A percentile compares a stretch with the other conserved stretches of the same genome.
Conservation (phyloP, 139 green algal species). For the Protoeuglena noctilucae region DNA sequence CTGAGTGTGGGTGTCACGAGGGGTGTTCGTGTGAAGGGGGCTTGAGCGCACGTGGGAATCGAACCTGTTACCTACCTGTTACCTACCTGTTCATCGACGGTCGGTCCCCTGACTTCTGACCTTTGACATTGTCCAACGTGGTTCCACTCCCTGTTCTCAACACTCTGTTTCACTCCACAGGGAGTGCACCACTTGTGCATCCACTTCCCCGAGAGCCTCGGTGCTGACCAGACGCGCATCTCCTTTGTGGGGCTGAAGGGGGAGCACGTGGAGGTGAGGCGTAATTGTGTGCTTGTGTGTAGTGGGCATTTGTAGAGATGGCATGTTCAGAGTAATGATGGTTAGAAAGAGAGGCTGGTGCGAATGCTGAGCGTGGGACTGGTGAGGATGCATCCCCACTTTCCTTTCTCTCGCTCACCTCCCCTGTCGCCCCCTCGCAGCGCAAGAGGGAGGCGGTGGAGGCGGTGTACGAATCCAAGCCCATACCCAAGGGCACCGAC, state of each 20-base stretch:
- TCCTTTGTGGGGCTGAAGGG: slow-evolving; percentile 71
- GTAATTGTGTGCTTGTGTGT: background rate
- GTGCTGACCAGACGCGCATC: slow-evolving; percentile 35
- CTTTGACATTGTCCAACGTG: no score
- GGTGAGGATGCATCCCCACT: background rate
- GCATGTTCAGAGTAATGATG: background rate
- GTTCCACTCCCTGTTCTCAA: no score
- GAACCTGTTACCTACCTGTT: no score
- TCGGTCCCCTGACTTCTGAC: no score
- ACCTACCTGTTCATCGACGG: no score
- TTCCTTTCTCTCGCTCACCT: background rate
- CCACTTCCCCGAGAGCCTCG: slow-evolving; percentile 49
- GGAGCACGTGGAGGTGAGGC: slow-evolving; percentile 41
- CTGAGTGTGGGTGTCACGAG: no score
- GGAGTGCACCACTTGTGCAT: slow-evolving; percentile 62
- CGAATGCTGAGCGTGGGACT: background rate
- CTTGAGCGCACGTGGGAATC: no score
- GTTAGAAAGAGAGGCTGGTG: background rate
- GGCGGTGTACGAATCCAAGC: slow-evolving; percentile 61
- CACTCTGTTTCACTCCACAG: no score
- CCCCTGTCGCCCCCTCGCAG: background rate
- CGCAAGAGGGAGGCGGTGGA: slow-evolving; percentile 44
- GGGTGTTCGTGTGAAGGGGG: no score
- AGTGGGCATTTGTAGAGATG: background rate
- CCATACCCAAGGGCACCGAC: slow-evolving; percentile 42